Conservation (phyloP, 257 asterid species). For the Eucommia ulmoides region DNA sequence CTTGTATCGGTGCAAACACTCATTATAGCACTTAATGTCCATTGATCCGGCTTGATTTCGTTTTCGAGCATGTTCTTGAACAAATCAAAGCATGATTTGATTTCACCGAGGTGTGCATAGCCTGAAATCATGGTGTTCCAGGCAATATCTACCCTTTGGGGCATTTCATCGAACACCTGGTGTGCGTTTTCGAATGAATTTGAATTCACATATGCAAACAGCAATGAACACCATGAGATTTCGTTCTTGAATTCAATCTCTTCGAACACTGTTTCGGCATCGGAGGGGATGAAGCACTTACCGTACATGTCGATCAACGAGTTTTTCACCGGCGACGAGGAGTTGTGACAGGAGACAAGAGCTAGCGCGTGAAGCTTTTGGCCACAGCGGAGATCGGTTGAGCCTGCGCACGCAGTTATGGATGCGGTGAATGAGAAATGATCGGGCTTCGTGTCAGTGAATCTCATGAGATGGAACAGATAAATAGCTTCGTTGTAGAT, state of each 20-base stretch:
- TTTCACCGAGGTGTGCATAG: slow-evolving; percentile 31
- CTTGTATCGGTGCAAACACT: slow-evolving; percentile 39
- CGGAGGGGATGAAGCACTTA: slow-evolving; percentile 30
- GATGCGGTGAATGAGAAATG: slow-evolving; percentile 49
- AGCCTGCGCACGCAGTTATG: slow-evolving; percentile 40
- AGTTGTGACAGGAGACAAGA: slow-evolving; percentile 30
- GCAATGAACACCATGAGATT: slow-evolving; percentile 71
- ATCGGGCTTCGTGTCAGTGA: slow-evolving; percentile 24
- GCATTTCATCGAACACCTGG: slow-evolving; percentile 38
- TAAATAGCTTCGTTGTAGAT: slow-evolving; percentile 39
- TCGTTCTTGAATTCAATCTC: slow-evolving; percentile 47
- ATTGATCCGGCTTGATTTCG: slow-evolving; percentile 39
- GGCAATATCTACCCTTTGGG: slow-evolving; percentile 39
- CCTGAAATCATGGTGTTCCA: slow-evolving; percentile 71
- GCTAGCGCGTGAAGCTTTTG: slow-evolving; percentile 30
- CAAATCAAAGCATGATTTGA: slow-evolving; percentile 26
- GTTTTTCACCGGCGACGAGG: slow-evolving; percentile 41
- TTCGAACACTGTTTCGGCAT: slow-evolving; percentile 42
- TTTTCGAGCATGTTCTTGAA: slow-evolving; percentile 54
- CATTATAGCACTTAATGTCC: slow-evolving; percentile 54
- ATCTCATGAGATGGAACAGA: slow-evolving; percentile 36
- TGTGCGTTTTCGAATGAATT: slow-evolving; percentile 28
- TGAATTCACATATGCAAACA: slow-evolving; percentile 46
- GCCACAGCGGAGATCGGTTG: slow-evolving; percentile 26
- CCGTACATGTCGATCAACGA: slow-evolving; percentile 72